A percentile compares a stretch with the other conserved stretches of the same genome.
phyloP scores from a whole-genome alignment of 257 asterid species.

The Salvia miltiorrhiza region DNA sequence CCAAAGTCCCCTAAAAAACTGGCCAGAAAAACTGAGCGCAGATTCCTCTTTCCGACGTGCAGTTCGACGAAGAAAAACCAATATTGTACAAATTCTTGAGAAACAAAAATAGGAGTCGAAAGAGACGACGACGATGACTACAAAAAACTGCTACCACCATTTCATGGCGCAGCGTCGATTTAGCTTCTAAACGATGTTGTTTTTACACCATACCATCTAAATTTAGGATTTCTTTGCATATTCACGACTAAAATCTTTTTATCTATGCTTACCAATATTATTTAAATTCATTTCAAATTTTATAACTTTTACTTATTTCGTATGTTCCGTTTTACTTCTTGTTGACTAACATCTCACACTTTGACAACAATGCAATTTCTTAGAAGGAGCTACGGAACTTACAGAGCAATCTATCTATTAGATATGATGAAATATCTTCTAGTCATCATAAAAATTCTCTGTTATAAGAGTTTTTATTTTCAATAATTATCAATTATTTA shows the following conservation, averaged over 20 bases:
- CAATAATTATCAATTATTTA: too few relatives aligned
- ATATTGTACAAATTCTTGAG: conserved; percentile 6
- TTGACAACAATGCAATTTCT: background rate
- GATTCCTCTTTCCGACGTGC: conserved; percentile 25
- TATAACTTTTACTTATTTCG: too few relatives aligned
- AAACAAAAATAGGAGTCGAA: conserved; percentile 7
- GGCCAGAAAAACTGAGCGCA: conserved; percentile 27
- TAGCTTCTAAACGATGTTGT: background rate
- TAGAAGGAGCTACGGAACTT: background rate
- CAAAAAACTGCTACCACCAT: background rate
- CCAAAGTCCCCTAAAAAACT: conserved; percentile 19
- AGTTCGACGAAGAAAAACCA: background rate
- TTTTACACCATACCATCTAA: background rate
- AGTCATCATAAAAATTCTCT: too few relatives aligned
- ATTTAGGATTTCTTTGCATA: conserved; percentile 7
- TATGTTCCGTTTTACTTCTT: too few relatives aligned
- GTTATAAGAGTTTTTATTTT: too few relatives aligned
- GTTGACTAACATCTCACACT: too few relatives aligned
- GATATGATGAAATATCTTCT: too few relatives aligned
- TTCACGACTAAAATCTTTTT: too few relatives aligned
- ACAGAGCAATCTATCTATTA: background rate
- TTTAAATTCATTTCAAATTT: too few relatives aligned
- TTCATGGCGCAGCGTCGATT: conserved; percentile 27
- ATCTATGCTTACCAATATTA: too few relatives aligned
- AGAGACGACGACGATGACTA: background rate